phyloP scores from a whole-genome alignment of 2,329 filamentous ascomycete genomes.

The Balansia obtecta region DNA sequence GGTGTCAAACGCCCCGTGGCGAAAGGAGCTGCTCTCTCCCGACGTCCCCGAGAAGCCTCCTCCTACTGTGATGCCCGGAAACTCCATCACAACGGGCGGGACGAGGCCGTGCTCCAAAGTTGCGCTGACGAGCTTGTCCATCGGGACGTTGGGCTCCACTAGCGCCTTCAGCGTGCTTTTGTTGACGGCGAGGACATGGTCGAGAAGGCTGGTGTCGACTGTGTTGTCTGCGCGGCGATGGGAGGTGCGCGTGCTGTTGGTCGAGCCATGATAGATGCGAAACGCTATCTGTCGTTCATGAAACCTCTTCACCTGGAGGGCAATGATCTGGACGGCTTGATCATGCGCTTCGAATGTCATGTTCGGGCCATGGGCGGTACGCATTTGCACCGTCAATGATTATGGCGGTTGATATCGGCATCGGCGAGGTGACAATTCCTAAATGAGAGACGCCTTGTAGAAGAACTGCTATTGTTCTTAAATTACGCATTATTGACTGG shows the following conservation, averaged over 20 bases:
- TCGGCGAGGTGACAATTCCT: not conserved
- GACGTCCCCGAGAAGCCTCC: conserved; percentile 56
- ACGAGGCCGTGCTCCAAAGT: conserved; percentile 44
- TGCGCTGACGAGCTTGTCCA: conserved; percentile 49
- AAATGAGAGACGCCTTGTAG: too few species aligned
- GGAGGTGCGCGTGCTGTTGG: conserved; percentile 58
- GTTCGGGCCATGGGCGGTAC: not conserved
- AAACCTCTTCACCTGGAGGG: conserved; percentile 31
- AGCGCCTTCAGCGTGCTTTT: conserved; percentile 38
- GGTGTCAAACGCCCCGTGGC: conserved; percentile 52
- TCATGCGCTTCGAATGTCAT: conserved; percentile 28
- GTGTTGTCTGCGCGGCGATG: conserved; percentile 37
- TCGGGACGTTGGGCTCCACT: conserved; percentile 59
- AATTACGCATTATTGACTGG: too few species aligned
- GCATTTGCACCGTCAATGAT: not conserved
- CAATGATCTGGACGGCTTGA: conserved; percentile 28
- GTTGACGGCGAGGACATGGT: conserved; percentile 50
- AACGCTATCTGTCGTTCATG: conserved; percentile 39
- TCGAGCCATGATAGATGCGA: conserved; percentile 66
- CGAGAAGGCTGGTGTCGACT: conserved; percentile 54
- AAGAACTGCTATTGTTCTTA: too few species aligned
- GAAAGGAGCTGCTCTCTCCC: conserved; percentile 57
- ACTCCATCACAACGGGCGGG: conserved; percentile 58
- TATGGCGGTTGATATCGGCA: not conserved
- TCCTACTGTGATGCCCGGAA: conserved; percentile 59